phyloP scores from a whole-genome alignment of 495 filamentous ascomycete species.

The Aspergillus haitiensis region DNA sequence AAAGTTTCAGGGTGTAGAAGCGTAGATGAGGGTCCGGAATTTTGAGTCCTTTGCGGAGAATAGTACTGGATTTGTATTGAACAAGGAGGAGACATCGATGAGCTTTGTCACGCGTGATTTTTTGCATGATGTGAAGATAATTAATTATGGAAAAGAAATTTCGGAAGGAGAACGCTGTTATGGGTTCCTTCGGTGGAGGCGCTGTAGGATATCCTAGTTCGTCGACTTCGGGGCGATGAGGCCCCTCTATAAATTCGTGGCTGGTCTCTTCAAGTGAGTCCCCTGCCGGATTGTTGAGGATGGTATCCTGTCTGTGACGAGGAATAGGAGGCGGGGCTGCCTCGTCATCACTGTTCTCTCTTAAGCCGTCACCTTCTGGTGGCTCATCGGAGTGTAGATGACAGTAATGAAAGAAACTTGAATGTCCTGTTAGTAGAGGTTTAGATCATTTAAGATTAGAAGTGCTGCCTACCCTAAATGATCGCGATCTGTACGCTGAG shows the following conservation, averaged over 20 bases:
- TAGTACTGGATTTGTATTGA: conserved; percentile 87
- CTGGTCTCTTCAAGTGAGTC: conserved; percentile 37
- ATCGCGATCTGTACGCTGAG: conserved; percentile 76
- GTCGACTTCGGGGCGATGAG: conserved; percentile 74
- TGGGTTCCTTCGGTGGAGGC: conserved; percentile 68
- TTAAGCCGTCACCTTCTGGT: conserved; percentile 28
- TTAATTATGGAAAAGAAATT: conserved; percentile 95
- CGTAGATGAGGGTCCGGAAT: conserved; percentile 85
- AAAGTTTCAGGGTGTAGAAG: conserved; percentile 93
- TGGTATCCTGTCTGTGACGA: conserved; percentile 48
- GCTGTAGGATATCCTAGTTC: conserved; percentile 76
- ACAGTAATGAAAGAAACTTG: conserved; percentile 88
- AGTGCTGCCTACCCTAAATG: conserved; percentile 69
- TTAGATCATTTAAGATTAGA: conserved; percentile 6
- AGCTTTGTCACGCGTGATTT: conserved; percentile 90
- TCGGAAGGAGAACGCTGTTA: conserved; percentile 87
- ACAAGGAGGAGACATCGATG: conserved; percentile 92
- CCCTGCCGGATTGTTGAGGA: conserved; percentile 28
- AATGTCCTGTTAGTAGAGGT: conserved; percentile 19
- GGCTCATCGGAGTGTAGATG: conserved; percentile 55
- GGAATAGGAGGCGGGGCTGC: conserved; percentile 81
- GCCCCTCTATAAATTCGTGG: conserved; percentile 36
- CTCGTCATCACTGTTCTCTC: conserved; percentile 60
- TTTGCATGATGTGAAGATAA: conserved; percentile 92
- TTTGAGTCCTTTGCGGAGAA: conserved; percentile 85